Percentiles rank a stretch among this genome's conserved stretches.
Conservation (phyloP, 73 alveolate genomes). For the Diophrys appendiculata region DNA sequence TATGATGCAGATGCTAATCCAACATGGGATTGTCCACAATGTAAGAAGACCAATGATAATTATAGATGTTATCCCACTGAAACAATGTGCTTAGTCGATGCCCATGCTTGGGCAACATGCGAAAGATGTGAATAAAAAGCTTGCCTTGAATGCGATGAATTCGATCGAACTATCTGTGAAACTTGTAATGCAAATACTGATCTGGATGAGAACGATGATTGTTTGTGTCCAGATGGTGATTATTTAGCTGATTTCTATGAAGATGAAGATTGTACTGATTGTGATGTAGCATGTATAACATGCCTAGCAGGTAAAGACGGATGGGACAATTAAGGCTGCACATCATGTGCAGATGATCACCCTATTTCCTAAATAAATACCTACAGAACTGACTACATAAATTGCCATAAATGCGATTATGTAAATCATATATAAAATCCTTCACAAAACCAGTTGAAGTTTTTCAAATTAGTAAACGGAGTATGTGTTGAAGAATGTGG, state of each 20-base stretch:
- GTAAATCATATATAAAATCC: neutral
- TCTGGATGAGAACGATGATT: neutral
- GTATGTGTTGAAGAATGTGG: slow-evolving; percentile 23
- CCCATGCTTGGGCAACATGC: neutral
- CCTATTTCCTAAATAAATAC: neutral
- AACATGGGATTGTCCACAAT: neutral
- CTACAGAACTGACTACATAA: neutral
- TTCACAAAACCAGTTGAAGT: neutral
- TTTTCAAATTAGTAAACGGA: neutral
- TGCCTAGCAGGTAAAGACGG: neutral
- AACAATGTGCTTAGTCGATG: neutral
- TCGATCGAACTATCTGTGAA: neutral
- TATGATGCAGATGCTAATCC: too few relatives aligned
- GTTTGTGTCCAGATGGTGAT: neutral
- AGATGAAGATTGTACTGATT: neutral
- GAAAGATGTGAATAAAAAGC: neutral
- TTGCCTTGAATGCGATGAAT: neutral
- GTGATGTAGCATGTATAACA: neutral
- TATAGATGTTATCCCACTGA: neutral
- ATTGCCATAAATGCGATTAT: neutral
- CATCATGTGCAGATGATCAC: neutral
- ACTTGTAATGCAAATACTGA: neutral
- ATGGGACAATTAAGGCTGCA: neutral
- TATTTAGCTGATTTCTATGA: neutral
- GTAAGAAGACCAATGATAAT: neutral